Conservation (phyloP, 2,329 filamentous ascomycete species). For the Fusarium sp. region DNA sequence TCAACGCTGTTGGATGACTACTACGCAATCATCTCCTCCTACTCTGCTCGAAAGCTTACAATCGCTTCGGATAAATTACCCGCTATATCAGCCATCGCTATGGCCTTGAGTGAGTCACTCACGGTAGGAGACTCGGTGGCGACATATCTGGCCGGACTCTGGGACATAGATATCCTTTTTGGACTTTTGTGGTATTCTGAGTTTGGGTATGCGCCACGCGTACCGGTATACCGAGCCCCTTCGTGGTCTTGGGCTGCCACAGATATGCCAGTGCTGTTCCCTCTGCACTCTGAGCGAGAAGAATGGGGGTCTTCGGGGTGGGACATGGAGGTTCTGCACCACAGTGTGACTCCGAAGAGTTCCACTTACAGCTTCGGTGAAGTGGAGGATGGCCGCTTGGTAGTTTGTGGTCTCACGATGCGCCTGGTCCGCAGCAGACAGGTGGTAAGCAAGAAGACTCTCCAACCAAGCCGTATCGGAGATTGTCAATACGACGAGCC, state of each 20-base stretch:
- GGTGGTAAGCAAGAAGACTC: background rate
- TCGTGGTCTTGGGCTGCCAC: background rate
- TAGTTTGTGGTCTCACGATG: background rate
- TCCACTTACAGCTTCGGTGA: background rate
- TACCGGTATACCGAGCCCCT: background rate
- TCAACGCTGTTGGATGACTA: background rate
- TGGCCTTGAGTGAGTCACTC: background rate
- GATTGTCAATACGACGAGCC: background rate
- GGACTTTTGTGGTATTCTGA: background rate
- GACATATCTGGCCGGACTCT: background rate
- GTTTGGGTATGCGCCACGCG: background rate
- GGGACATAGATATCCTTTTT: background rate
- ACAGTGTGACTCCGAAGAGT: background rate
- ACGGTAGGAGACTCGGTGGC: background rate
- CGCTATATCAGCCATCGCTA: background rate
- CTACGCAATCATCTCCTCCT: background rate
- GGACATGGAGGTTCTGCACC: background rate
- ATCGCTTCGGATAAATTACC: background rate
- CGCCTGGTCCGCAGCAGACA: background rate
- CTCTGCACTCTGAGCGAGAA: background rate
- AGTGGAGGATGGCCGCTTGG: background rate
- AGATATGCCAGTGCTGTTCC: background rate
- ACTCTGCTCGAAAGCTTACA: background rate
- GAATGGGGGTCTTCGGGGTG: background rate
- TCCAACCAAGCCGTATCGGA: background rate